Evolutionary conservation across 257 asterid species (phyloP).

Genomic region (Solanum peruvianum): DNA sequence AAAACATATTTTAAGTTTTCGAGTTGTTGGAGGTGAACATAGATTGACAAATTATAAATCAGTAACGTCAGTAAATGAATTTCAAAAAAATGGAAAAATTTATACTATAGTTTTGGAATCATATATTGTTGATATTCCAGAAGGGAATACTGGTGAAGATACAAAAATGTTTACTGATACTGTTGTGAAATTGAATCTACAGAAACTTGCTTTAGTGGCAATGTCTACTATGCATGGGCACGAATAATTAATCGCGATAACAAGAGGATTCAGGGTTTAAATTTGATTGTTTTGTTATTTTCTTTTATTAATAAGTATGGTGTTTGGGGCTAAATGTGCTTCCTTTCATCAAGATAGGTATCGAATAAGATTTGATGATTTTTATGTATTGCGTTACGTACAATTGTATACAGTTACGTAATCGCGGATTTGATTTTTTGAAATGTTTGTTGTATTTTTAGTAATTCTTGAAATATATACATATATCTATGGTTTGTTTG

Average conservation of each 20-base stretch:
- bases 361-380: background rate
- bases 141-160: slow-evolving; percentile 84
- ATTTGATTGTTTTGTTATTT: background rate
- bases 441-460: background rate
- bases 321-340: background rate
- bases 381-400: background rate
- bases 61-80: slow-evolving; percentile 63
- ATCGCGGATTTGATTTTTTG: background rate
- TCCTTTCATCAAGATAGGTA: background rate
- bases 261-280: background rate
- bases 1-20: slow-evolving; percentile 51
- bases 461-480: background rate
- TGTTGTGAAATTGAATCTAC: slow-evolving; percentile 71
- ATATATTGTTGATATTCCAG: slow-evolving; percentile 79
- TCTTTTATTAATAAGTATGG: background rate
- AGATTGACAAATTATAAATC: slow-evolving; percentile 66
- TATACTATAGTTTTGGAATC: slow-evolving; percentile 66
- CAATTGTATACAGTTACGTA: background rate
- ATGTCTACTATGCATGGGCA: slow-evolving; percentile 37
- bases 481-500: background rate
- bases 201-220: slow-evolving; percentile 68
- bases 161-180: slow-evolving; percentile 83
- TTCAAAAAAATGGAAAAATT: slow-evolving; percentile 12
- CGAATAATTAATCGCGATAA: background rate
- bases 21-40: slow-evolving; percentile 91